A percentile compares a stretch with the other conserved stretches of the same genome.
These are phyloP conservation scores for Arthroderma uncinatum DNA, from an alignment of 2,329 filamentous ascomycete species.

Conservation along the genomic window DNA sequence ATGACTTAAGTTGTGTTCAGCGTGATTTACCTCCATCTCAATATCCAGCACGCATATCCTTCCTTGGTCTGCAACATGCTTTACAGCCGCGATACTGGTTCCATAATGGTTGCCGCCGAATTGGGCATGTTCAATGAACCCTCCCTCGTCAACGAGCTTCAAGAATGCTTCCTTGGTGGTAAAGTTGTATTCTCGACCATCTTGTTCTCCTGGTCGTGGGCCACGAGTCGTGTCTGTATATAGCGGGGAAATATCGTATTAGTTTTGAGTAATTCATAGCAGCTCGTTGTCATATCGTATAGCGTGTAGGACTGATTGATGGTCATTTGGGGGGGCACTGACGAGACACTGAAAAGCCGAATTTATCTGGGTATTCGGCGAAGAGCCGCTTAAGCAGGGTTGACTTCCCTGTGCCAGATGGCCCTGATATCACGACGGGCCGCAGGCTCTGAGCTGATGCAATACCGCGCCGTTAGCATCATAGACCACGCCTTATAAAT, in stretches of 20 bases:
- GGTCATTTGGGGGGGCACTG: slow-evolving; percentile 12
- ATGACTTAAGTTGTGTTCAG: too few relatives aligned
- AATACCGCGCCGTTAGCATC: not conserved
- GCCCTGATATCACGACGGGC: slow-evolving; percentile 34
- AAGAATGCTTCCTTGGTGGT: slow-evolving; percentile 56
- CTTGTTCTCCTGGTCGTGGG: slow-evolving; percentile 61
- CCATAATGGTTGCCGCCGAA: slow-evolving; percentile 84
- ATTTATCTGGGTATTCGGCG: slow-evolving; percentile 32
- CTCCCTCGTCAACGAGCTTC: slow-evolving; percentile 53
- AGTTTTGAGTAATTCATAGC: not conserved
- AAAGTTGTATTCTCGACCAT: slow-evolving; percentile 76
- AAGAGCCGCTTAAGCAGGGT: slow-evolving; percentile 35
- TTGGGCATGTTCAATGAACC: slow-evolving; percentile 77
- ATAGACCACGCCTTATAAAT: not conserved
- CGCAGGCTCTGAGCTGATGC: slow-evolving; percentile 24
- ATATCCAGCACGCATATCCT: slow-evolving; percentile 80
- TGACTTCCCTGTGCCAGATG: slow-evolving; percentile 34
- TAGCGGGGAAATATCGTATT: not conserved
- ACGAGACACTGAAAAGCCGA: slow-evolving; percentile 35
- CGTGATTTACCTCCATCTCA: slow-evolving; percentile 67
- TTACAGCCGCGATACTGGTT: slow-evolving; percentile 67
- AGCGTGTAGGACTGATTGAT: too few relatives aligned
- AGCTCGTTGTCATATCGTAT: too few relatives aligned
- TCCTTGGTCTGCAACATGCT: slow-evolving; percentile 59
- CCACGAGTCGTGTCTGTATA: slow-evolving; percentile 61